Evolutionary conservation across 2,329 filamentous ascomycete species (phyloP), one percentile per base, ranked within the genome.

Genomic region (Penicillium sp.): DNA sequence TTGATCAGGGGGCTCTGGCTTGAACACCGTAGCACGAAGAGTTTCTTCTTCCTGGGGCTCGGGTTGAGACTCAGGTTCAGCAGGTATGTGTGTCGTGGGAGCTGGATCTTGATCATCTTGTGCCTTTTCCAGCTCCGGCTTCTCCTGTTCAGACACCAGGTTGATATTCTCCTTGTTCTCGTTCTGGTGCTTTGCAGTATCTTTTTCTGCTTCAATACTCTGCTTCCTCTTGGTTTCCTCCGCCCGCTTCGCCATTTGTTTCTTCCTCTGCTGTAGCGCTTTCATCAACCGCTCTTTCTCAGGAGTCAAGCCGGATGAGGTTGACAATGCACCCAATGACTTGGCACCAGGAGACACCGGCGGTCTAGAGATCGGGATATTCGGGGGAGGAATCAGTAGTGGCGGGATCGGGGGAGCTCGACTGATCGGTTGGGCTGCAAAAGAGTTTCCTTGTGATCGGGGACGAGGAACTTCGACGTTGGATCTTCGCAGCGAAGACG

Each of bases 281-380:
- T 94, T 96, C 87, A 95, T 90, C 52, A 98, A 74, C 44, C 93
- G 80, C 50, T 87, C 82, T 72, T 94, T 97, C 67, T 98, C 93
- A 0, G 88, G 87, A 1, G 88, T 89, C 60, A 94, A 85, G n/a
- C 74, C 71, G 9, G 66, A 59, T 1, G 57, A 75, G 59, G 67
- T 74, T 61, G 62, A 63, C 52, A 69, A 52, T 56, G 72, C 72
- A 66, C 62, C 79, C 67, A 62, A 68, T 20, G 69, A 71, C 49
- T 68, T 69, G 28, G 67, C 66, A 14, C 66, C 62, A 6, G 69
- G 68, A 20, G 69, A 71, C 32, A 64, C 52, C 41, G 62, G 66
- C 35, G 62, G 65, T 46, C 61, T 61, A 22, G 60, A 59, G 47
- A 68, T 60, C 28, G 59, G 57, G 48, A 65, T 60, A 4, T 65